phyloP scores from a whole-genome alignment of 768 basidiomycete genomes.

The Amanita thiersii region DNA sequence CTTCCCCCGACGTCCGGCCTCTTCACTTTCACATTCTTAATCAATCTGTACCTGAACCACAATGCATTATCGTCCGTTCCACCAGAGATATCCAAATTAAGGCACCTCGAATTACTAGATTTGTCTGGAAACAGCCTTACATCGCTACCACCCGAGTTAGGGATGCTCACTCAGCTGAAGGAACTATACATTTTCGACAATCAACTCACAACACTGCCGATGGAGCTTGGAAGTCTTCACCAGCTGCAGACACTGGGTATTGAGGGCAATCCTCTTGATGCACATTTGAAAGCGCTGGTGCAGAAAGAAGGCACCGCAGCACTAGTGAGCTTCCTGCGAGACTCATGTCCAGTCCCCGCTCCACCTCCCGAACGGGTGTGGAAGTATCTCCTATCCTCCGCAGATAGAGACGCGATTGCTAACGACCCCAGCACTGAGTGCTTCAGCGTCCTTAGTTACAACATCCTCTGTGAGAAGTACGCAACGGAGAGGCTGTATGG shows the following conservation, averaged over 20 bases:
- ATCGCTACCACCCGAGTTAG: constrained; percentile 77
- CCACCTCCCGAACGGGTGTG: constrained; percentile 78
- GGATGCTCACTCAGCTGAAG: constrained; percentile 82
- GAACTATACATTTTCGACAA: constrained; percentile 97
- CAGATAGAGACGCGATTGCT: constrained; percentile 50
- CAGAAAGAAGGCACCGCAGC: constrained; percentile 94
- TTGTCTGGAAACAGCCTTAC: constrained; percentile 82
- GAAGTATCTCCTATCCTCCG: constrained; percentile 51
- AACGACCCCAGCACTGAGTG: constrained; percentile 66
- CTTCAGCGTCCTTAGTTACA: constrained; percentile 81
- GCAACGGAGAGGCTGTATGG: constrained; percentile 89
- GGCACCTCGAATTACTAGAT: constrained; percentile 85
- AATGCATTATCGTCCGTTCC: constrained; percentile 77
- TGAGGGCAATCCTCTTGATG: constrained; percentile 93
- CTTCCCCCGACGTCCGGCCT: constrained; percentile 70
- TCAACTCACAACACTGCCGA: constrained; percentile 75
- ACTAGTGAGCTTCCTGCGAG: constrained; percentile 85
- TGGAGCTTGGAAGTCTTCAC: constrained; percentile 83
- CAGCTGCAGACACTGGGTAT: constrained; percentile 90
- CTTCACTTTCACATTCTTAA: constrained; percentile 87
- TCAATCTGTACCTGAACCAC: constrained; percentile 94
- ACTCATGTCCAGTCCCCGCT: constrained; percentile 77
- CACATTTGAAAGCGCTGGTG: constrained; percentile 64
- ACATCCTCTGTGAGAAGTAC: constrained; percentile 87
- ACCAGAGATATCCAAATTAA: constrained; percentile 73